These are phyloP conservation scores for Cymbopogon flexuosus DNA, from an alignment of 202 grass and related monocot genomes.

Conservation along the genomic window DNA sequence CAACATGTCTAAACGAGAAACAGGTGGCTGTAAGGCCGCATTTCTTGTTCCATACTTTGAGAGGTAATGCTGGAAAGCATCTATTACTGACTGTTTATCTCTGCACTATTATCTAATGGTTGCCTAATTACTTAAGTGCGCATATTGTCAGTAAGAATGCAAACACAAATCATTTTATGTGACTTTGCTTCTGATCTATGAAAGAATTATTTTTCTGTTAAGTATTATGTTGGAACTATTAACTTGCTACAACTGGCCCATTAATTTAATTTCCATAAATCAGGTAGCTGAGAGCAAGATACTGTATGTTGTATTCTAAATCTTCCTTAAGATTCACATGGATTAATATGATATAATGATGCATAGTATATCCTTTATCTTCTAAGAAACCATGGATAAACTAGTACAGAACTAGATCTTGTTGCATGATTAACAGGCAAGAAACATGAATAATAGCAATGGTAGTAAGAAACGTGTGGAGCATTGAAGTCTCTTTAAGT, in stretches of 20 bases:
- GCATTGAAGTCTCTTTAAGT: not conserved
- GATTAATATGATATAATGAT: not conserved
- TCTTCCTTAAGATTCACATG: not conserved
- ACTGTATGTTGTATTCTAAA: not conserved
- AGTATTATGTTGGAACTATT: not conserved
- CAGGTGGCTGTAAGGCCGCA: slow-evolving; percentile 46
- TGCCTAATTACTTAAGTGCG: not conserved
- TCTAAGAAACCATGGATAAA: not conserved
- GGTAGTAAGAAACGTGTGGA: not conserved
- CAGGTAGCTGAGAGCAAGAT: not conserved
- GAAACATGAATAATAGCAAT: not conserved
- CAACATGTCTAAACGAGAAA: slow-evolving; percentile 38
- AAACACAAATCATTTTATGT: not conserved
- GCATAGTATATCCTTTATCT: not conserved
- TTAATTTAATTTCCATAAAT: not conserved
- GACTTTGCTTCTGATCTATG: not conserved
- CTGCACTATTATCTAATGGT: not conserved
- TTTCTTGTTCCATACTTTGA: slow-evolving; percentile 75
- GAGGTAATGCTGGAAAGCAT: slow-evolving; percentile 45
- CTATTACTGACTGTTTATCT: not conserved
- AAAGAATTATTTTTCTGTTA: not conserved
- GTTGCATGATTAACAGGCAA: not conserved
- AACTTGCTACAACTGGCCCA: not conserved
- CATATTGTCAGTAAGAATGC: not conserved
- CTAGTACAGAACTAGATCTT: not conserved